Evolutionary conservation across 2,329 filamentous ascomycete genomes (phyloP).

Genomic region (Pleochaeta shiraiana): DNA sequence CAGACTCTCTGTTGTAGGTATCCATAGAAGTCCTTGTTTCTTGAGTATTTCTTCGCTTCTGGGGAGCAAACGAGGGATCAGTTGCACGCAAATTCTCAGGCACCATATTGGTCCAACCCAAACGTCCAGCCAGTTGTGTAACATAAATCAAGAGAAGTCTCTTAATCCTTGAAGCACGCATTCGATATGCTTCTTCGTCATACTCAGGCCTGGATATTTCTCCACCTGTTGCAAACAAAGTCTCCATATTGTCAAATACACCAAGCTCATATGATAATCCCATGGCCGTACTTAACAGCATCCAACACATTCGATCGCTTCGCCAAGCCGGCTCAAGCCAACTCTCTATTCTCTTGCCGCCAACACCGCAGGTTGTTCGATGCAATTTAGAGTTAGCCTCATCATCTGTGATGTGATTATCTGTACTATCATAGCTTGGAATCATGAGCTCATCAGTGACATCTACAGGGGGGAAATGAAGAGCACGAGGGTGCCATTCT

Average conservation of each 20-base stretch:
- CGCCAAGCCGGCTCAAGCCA: constrained; percentile 96
- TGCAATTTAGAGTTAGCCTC: constrained; percentile 22
- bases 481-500: constrained; percentile 87
- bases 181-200: constrained; percentile 55
- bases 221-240: constrained; percentile 35
- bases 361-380: constrained; percentile 30
- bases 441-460: constrained; percentile 46
- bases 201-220: constrained; percentile 40
- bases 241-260: constrained; percentile 79
- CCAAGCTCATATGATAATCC: constrained; percentile 83
- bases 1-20: constrained; percentile 48
- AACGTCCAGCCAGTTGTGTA: constrained; percentile 76
- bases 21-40: constrained; percentile 84
- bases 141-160: constrained; percentile 77
- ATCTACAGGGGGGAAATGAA: constrained; percentile 81
- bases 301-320: constrained; percentile 93
- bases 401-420: constrained; percentile 24
- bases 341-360: constrained; percentile 71
- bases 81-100: constrained; percentile 40
- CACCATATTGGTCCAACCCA: constrained; percentile 89
- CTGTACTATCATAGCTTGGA: constrained; percentile 30
- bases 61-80: constrained; percentile 31
- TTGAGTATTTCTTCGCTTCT: constrained; percentile 41
- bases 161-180: constrained; percentile 62
- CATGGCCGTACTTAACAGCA: constrained; percentile 80